Base-by-base conservation (phyloP, 306 rosid species). In the Crotalaria pallida region DNA sequence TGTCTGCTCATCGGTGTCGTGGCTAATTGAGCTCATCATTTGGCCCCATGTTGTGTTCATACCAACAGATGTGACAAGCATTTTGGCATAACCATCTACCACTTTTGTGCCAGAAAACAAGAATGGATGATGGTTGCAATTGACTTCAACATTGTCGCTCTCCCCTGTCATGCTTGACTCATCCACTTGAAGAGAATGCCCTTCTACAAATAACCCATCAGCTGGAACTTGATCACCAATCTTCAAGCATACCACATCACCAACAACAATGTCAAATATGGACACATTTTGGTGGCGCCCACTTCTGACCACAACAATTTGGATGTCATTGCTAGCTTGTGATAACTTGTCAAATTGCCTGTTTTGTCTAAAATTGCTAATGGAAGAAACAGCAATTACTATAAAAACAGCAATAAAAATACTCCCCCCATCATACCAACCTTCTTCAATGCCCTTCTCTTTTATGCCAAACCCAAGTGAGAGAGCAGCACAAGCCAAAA, bases 371-470 rank as follows among this genome's bases (percentile, higher is more conserved):
- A 66, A 79, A 19, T 79, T 79, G 52, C 83, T 79, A 2, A 73
- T 24, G 1, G 79, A 61, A 6, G 83, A 66, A 75, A 79, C 9
- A 2, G 83, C 41, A 67, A 79, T 73, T 0, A 79, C 75, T 15
- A 79, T 79, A 41, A 79, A 72, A 44, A 72, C 83, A 1, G 83
- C 83, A 5, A 79, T 6, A 7, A 79, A 79, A 10, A 73, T 79
- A 71, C 83, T 79, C 5, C 79, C 83, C 29, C 83, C 83, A 3
- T 79, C 83, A 53, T 73, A 79, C 83, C 83, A 79, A 58, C 83
- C 83, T 73, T 79, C 83, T 59, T 73, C 67, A 48, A 67, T 34
- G 16, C 83, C 83, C 41, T 73, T 50, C 23, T 79, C 60, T 16
- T 79, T 79, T 31, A 79, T 79, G 4, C 83, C 83, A 52, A 79